Base-by-base conservation (phyloP, 2,329 filamentous ascomycete genomes). In the Phialophora chinensis region DNA sequence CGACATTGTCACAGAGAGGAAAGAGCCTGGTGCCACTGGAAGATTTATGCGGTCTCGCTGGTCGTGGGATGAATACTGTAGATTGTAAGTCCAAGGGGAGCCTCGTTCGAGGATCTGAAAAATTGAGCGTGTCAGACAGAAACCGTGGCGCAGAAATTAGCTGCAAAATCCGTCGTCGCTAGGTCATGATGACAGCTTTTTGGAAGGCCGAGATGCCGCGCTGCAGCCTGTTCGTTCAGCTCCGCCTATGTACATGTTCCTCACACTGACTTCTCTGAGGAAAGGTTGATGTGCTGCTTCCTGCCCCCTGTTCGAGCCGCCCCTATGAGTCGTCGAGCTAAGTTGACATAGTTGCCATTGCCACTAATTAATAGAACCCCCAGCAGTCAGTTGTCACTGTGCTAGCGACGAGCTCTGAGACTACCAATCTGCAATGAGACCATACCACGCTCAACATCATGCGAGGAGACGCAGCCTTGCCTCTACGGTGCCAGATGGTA, bases 141-240 rank as follows among this genome's bases (percentile, higher is more conserved):
- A 33, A 55, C 4, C 5, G 1, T 1, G 7, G 23, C 3, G 4
- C 14, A 20, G 8, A 6, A 6, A 27, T 25, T 5, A 2, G 23
- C 49, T 25, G 23, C 23, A 53, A 27, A 27, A 27, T 11, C 8
- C 11, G 10, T 29, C 2, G 49, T 12, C 10, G 2, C 49, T 20
- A 14, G 3, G 38, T 53, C 49, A 29, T 52, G 23, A 53, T 11
- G 1, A 25, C 10, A 11, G 49, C 23, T 27, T n/a, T 14, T 27
- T 14, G 14, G 10, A 5, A 29, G 27, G 11, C 20, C 10, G 53
- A 52, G 17, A 20, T 35, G 29, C 29, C 29, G 53, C 23, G 29
- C 53, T 55, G 53, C 29, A 55, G 53, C 53, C 53, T 55, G 53
- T 31, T 55, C 29, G 53, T 35, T 55, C 29, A 20, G 52, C n/a